phyloP scores from a whole-genome alignment of 2,329 filamentous ascomycete species.

The Xylaria sp. region DNA sequence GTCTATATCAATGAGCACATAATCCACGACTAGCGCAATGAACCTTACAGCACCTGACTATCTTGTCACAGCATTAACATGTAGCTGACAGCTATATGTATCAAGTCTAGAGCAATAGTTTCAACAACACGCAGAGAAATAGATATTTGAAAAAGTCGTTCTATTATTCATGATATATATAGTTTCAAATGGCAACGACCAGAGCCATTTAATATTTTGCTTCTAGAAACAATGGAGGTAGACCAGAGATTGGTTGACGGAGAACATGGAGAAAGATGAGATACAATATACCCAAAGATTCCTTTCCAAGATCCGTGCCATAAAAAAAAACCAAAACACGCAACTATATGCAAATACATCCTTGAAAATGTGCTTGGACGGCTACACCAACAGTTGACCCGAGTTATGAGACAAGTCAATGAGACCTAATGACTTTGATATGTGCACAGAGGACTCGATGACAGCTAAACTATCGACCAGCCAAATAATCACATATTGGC shows the following conservation, averaged over 20 bases:
- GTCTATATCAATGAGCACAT: no score
- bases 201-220: constrained; percentile 20
- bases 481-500: constrained; percentile 79
- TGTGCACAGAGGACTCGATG: not conserved
- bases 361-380: constrained; percentile 14
- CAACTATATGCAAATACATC: constrained; percentile 38
- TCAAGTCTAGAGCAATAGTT: not conserved
- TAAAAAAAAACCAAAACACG: constrained; percentile 21
- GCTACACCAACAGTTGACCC: not conserved
- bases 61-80: not conserved
- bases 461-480: not conserved
- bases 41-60: not conserved
- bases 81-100: not conserved
- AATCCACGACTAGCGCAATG: no score
- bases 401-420: not conserved
- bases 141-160: constrained; percentile 2
- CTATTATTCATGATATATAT: constrained; percentile 32
- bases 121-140: not conserved
- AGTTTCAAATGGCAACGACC: constrained; percentile 22
- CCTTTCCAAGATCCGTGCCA: constrained; percentile 23
- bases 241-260: constrained; percentile 7
- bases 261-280: constrained; percentile 1
- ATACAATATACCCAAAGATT: constrained; percentile 16
- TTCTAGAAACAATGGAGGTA: constrained; percentile 16
- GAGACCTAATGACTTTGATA: constrained; percentile 7